Base-by-base conservation (phyloP, 148 eudicot species). In the Cornus florida region DNA sequence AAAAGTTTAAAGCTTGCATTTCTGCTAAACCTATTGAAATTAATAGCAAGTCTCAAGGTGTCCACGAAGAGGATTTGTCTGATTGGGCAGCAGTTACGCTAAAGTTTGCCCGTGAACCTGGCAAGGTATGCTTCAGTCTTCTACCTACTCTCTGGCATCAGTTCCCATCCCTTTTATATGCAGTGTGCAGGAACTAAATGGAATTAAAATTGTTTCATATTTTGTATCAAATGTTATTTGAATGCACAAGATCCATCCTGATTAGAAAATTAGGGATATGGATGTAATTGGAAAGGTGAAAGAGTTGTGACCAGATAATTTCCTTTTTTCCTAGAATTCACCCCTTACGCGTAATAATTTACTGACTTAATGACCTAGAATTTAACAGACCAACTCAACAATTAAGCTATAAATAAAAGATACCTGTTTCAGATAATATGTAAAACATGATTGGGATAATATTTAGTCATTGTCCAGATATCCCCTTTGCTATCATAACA, bases 31-130 rank as follows among this genome's bases (percentile, higher is more conserved):
- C 86, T 70, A 83, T 69, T 78, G 87, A 79, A 80, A 65, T 89
- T 20, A 81, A 78, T 39, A 80, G 65, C 64, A 84, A 83, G 74
- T 66, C 83, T 17, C 82, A 77, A 70, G 85, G 83, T 78, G 79
- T 57, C 71, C 64, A 71, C 17, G 83, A 88, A 28, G 97, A 91
- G 48, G 93, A 92, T 75, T 79, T 89, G 31, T 86, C 97, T 28
- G 91, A 87, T 70, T 96, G 98, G 99, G 83, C 69, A 43, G 75
- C 66, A 60, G 86, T 69, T 75, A 78, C 41, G 60, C 86, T 92
- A 56, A 87, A 91, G 83, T 96, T 95, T 83, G 85, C 91, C 67
- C 87, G 91, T 33, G 93, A 88, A 67, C 72, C 88, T 71, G 86
- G 87, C 68, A 92, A 94, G 97, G 98, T 91, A 86, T 67, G 72